Percentiles rank a stretch among this genome's conserved stretches.
Evolutionary conservation across 2,329 filamentous ascomycete species (phyloP).

Genomic region (Aureobasidium mangrovei): DNA sequence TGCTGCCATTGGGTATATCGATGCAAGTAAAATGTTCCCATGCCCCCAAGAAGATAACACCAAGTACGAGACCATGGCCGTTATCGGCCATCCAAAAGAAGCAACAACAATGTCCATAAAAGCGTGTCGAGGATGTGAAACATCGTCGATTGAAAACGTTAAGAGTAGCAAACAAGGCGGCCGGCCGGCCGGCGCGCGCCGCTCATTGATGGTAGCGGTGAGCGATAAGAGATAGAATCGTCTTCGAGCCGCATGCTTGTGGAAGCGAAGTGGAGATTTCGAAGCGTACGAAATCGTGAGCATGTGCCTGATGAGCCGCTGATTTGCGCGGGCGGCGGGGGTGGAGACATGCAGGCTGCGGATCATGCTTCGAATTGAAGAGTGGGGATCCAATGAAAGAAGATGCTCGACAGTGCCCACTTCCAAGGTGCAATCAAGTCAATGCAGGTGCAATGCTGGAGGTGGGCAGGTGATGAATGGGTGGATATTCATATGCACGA

Average conservation of each 20-base stretch:
- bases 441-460: background rate
- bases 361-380: conserved; percentile 12
- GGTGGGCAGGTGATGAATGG: conserved; percentile 1
- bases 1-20: conserved; percentile 9
- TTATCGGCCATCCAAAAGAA: background rate
- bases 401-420: background rate
- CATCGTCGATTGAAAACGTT: background rate
- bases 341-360: conserved; percentile 5
- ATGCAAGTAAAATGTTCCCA: background rate
- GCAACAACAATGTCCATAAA: background rate
- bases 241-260: background rate
- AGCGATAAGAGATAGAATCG: background rate
- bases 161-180: background rate
- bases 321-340: conserved; percentile 2
- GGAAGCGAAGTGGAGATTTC: background rate
- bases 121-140: conserved; percentile 1
- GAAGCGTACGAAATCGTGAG: background rate
- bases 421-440: background rate
- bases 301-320: background rate
- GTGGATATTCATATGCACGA: background rate
- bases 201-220: background rate
- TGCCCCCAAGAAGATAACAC: background rate
- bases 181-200: background rate
- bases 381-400: background rate
- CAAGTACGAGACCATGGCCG: background rate